Base-by-base conservation (phyloP, 2,329 filamentous ascomycete species). In the Colletotrichum ledebouriae region DNA sequence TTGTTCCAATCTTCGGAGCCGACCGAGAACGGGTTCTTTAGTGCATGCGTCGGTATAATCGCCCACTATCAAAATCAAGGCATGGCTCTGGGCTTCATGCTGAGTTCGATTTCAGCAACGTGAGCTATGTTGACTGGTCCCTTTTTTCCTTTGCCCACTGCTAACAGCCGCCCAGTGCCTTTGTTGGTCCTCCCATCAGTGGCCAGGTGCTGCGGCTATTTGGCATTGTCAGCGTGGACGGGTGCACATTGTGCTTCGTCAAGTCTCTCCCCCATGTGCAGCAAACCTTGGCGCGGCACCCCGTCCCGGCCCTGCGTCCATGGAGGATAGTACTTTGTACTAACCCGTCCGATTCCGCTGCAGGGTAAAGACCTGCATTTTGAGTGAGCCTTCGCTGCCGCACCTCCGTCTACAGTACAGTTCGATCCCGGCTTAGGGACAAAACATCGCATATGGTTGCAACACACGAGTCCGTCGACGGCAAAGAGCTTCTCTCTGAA, bases 1-100 rank as follows among this genome's bases (percentile, higher is more conserved):
- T n/a, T 72, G 66, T 62, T 78, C 75, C 13, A 78, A 63, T 9
- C 59, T 71, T 2, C 69, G 63, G 13, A 78, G 71, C 58, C 76
- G 72, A 4, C 72, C 70, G 10, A 76, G 68, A 3, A 77, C 71
- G 4, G 64, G 63, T 15, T 49, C 64, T 17, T 17, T 2, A 17
- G 17, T 17, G 80, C 83, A 0, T 85, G 83, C 66, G 82, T 80
- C 0, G 79, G 79, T 0, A 78, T 82, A 49, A 73, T 85, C 9
- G 76, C 80, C 0, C 79, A 76, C 0, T 75, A 75, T 1, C 70
- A 76, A 4, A 80, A 76, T 0, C 75, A 81, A 29, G 83, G 83
- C 0, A 75, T 80, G 1, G 80, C 80, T 0, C 76, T 85, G 9
- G 84, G 84, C 0, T 72, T 78, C 17, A 73, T 82, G 2, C 78